phyloP scores from a whole-genome alignment of 495 filamentous ascomycete genomes.

The Oleoguttula mirabilis region DNA sequence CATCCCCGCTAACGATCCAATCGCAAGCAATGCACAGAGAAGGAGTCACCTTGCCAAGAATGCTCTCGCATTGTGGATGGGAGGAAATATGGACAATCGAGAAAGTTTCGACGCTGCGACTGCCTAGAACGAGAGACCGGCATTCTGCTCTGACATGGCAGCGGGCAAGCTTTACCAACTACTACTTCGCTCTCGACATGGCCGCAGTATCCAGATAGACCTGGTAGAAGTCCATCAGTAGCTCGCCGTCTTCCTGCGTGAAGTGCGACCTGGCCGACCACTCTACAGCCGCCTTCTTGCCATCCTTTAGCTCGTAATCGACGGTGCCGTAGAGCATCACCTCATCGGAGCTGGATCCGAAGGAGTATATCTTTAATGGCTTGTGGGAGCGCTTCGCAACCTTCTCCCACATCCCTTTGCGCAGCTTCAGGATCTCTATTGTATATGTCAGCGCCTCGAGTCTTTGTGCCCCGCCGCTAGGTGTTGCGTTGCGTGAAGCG shows the following conservation, averaged over 20 bases:
- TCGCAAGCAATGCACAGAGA: no score
- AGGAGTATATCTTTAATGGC: slow-evolving; percentile 41
- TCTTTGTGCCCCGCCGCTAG: background rate
- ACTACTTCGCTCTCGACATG: background rate
- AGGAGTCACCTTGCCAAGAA: no score
- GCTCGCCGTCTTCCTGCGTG: slow-evolving; percentile 33
- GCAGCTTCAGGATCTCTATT: slow-evolving; percentile 43
- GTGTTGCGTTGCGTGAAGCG: background rate
- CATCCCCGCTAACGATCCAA: no score
- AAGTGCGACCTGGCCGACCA: slow-evolving; percentile 48
- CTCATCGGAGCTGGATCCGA: slow-evolving; percentile 35
- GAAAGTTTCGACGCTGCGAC: no score
- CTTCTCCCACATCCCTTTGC: slow-evolving; percentile 46
- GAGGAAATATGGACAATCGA: no score
- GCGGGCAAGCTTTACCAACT: no score
- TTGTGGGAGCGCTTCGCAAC: slow-evolving; percentile 41
- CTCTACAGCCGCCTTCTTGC: slow-evolving; percentile 32
- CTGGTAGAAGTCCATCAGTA: slow-evolving; percentile 53
- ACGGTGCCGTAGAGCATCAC: slow-evolving; percentile 54
- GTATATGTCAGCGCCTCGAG: background rate
- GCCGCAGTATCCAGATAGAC: slow-evolving; percentile 39
- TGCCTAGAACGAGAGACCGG: no score
- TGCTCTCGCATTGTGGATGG: no score
- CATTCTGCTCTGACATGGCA: no score
- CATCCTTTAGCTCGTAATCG: slow-evolving; percentile 42